Evolutionary conservation across 2,329 filamentous ascomycete genomes (phyloP).

Genomic region (Talaromyces piceae): DNA sequence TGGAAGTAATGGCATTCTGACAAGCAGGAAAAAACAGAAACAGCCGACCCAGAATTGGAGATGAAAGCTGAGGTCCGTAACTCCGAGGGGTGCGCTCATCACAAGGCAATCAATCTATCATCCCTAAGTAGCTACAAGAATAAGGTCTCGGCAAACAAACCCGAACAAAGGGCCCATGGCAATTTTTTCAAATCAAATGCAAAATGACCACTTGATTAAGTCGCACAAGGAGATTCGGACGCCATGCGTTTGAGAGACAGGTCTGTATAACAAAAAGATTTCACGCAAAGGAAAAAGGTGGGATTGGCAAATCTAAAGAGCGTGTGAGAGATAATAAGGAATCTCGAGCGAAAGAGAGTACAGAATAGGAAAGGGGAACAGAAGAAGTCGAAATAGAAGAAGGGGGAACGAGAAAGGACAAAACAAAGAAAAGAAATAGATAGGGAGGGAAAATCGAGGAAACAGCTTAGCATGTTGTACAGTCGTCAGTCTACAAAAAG

Average conservation of each 20-base stretch:
- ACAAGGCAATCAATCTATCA: constrained; percentile 6
- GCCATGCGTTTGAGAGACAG: constrained; percentile 6
- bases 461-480: constrained; percentile 25
- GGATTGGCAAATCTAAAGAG: constrained; percentile 1
- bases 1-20: not conserved
- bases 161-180: constrained; percentile 8
- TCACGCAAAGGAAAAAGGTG: constrained; percentile 7
- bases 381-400: constrained; percentile 6
- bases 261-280: constrained; percentile 16
- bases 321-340: not conserved
- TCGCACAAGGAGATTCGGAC: constrained; percentile 11
- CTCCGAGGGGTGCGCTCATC: constrained; percentile 13
- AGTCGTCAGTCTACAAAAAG: constrained; percentile 27
- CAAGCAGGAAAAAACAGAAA: constrained; percentile 3
- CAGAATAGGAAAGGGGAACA: constrained; percentile 5
- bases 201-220: constrained; percentile 10
- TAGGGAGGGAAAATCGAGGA: constrained; percentile 11
- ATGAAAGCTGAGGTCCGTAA: constrained; percentile 14
- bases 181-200: constrained; percentile 3
- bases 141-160: constrained; percentile 13
- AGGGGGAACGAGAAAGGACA: constrained; percentile 5
- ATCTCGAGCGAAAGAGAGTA: constrained; percentile 1
- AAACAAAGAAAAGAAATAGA: constrained; percentile 13
- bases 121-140: constrained; percentile 19
- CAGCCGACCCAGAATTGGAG: constrained; percentile 5